Evolutionary conservation across 331 rosid genomes (phyloP).

Genomic region (Malus hybrid): DNA sequence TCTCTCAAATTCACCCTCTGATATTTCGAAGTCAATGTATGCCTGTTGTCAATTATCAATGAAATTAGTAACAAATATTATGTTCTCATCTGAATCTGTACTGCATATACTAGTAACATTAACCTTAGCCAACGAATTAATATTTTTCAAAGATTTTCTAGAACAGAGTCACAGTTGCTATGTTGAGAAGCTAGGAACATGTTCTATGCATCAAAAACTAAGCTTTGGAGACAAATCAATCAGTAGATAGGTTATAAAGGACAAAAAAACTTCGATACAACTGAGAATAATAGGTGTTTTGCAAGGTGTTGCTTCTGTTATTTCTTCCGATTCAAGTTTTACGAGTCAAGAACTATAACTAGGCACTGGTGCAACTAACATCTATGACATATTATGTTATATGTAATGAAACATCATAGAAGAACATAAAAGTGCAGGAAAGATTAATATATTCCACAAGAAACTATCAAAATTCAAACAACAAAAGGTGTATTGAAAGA

Average conservation of each 20-base stretch:
- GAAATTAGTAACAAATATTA: background rate
- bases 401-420: background rate
- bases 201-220: background rate
- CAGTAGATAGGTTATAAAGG: background rate
- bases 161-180: background rate
- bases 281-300: background rate
- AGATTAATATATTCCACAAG: background rate
- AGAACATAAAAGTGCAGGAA: background rate
- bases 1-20: constrained; percentile 76
- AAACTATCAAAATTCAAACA: background rate
- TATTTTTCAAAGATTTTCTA: background rate
- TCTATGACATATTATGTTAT: background rate
- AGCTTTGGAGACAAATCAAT: background rate
- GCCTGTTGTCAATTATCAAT: constrained; percentile 39
- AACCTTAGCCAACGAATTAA: background rate
- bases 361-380: background rate
- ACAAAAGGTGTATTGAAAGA: background rate
- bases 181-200: background rate
- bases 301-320: background rate
- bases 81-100: background rate
- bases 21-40: constrained; percentile 76
- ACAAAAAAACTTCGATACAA: background rate
- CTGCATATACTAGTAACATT: background rate
- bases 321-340: background rate
- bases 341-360: background rate